phyloP scores from a whole-genome alignment of 179 eudicot species.

The Beta corolliflora region DNA sequence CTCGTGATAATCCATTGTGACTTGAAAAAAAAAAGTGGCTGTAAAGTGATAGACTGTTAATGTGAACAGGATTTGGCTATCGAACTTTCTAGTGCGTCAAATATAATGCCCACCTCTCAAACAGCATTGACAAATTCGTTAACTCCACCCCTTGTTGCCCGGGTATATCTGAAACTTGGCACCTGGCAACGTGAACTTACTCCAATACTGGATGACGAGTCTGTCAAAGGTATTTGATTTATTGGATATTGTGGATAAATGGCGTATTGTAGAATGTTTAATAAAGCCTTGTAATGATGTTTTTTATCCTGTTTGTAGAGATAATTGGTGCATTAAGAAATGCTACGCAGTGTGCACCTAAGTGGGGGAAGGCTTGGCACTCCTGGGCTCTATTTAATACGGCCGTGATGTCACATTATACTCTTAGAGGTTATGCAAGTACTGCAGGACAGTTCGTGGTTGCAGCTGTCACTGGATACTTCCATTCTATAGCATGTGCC shows the following conservation, averaged over 20 bases:
- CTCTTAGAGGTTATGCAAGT: slow-evolving; percentile 58
- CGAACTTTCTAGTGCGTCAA: slow-evolving; percentile 61
- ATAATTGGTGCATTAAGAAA: slow-evolving; percentile 65
- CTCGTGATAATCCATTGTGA: background rate
- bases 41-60: slow-evolving; percentile 1
- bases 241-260: slow-evolving; percentile 3
- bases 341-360: slow-evolving; percentile 83
- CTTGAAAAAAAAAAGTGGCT: background rate
- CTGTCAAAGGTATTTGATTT: slow-evolving; percentile 59
- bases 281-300: slow-evolving; percentile 16
- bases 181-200: slow-evolving; percentile 91
- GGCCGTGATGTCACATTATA: slow-evolving; percentile 97
- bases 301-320: slow-evolving; percentile 43
- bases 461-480: slow-evolving; percentile 93
- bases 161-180: slow-evolving; percentile 85
- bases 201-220: slow-evolving; percentile 78
- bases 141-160: slow-evolving; percentile 61
- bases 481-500: slow-evolving; percentile 96
- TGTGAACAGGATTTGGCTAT: slow-evolving; percentile 61
- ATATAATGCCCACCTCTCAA: slow-evolving; percentile 43
- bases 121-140: slow-evolving; percentile 44
- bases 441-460: slow-evolving; percentile 79
- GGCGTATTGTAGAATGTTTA: background rate
- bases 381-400: slow-evolving; percentile 97
- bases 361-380: slow-evolving; percentile 98